Evolutionary conservation across 306 rosid species (phyloP).

Genomic region (Sicyos edulis): DNA sequence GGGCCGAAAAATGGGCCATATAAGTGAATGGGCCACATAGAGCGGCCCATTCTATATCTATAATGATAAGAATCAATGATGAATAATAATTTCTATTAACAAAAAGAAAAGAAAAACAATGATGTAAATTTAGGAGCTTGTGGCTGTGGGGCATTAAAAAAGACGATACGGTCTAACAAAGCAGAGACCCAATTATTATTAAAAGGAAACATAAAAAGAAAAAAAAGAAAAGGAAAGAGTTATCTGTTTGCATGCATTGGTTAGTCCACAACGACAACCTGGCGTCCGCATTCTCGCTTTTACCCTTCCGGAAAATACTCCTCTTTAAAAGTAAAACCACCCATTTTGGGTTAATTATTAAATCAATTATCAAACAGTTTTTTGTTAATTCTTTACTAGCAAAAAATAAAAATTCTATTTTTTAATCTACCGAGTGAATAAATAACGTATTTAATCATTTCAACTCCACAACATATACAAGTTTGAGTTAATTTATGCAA

Average conservation of each 20-base stretch:
- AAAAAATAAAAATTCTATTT: too few relatives aligned
- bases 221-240: neutral
- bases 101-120: neutral
- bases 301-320: neutral
- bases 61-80: neutral
- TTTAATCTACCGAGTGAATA: too few relatives aligned
- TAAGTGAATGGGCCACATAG: slow-evolving; percentile 2
- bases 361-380: too few relatives aligned
- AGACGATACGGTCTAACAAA: slow-evolving; percentile 5
- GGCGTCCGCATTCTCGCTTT: neutral
- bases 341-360: too few relatives aligned
- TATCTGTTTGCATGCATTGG: neutral
- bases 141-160: neutral
- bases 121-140: neutral
- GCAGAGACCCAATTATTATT: slow-evolving; percentile 8
- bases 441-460: too few relatives aligned
- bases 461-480: too few relatives aligned
- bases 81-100: neutral
- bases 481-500: too few relatives aligned
- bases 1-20: neutral
- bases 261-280: neutral
- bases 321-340: neutral
- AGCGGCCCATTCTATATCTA: neutral
- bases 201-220: neutral
- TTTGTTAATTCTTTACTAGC: too few relatives aligned